Evolutionary conservation across 1,284 basidiomycete species (phyloP), one percentile per base, ranked within the genome.

Genomic region (Caloboletus firmus): DNA sequence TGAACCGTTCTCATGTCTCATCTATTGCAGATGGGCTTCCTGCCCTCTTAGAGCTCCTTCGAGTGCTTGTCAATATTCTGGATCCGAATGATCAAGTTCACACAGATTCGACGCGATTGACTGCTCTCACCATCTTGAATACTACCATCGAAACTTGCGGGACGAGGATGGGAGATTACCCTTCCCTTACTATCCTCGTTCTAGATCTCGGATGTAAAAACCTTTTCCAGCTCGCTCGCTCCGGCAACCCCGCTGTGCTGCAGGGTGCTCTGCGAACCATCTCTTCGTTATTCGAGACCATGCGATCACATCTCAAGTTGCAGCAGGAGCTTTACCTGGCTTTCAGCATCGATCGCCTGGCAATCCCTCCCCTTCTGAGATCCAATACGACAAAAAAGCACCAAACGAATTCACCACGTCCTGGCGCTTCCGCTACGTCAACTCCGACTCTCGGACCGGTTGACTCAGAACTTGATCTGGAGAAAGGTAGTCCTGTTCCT

Each of bases 281-380:
- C 54, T 86, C 90, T 5, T 91, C 91, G 5, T 81, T 98, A 60
- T 90, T 98, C 64, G 89, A 94, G 59, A 91, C 91, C 4, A 89
- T 96, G 84, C 83, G 91, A 6, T 80, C 81, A 46, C 83, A 95
- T 64, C 78, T 99, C 51, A 99, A 98, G 74, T 79, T 96, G n/a
- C 97, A 99, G 68, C 90, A 95, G 66, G 97, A 99, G 69, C 82
- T 98, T 15, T 97, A 96, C 74, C 75, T 99, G 30, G 87, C 93
- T 3, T 98, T 97, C 72, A 88, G 92, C 22, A 87, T 99, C 57
- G 96, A 98, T 68, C 84, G 95, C 20, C 79, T 99, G 6, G 87
- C 89, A 1, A 82, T 83, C 1, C 80, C 85, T 3, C 65, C 71
- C 12, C 61, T 62, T 28, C 55, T 66, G 31, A 61, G 65, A 49